Base-by-base conservation (phyloP, 148 eudicot genomes). In the Euryodendron excelsum region DNA sequence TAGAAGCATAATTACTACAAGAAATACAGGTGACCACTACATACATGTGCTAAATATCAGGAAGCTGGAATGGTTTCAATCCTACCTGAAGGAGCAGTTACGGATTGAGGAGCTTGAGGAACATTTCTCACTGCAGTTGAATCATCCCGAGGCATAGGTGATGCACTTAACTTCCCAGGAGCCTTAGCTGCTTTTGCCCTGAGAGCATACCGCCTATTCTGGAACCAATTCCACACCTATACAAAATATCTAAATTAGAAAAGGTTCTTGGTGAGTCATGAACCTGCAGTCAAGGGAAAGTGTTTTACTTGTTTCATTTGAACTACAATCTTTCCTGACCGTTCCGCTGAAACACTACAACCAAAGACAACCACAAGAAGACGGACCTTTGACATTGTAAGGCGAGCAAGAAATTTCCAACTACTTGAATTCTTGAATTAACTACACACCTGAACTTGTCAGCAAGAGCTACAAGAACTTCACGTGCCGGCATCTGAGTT, bases 211-310 rank as follows among this genome's bases (percentile, higher is more conserved):
- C 99, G 86, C 81, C 93, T 92, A 82, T 96, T 96, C 59, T 93
- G 98, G 82, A 96, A 96, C 99, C 99, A 96, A 78, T 92, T 96
- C 98, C 97, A 96, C 25, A 93, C 94, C 98, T 95, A 68, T 69
- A 82, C 20, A 50, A 67, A 66, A 41, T 30, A 64, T 60, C 12
- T 28, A 44, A 33, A 30, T 69, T 64, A 76, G 80, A 48, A 37
- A 65, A 31, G 60, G 58, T 60, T 66, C 63, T 41, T 4, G 1
- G 1, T 8, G 60, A 31, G 0, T 41, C 50, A 18, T 27, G 56
- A 23, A 63, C 50, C 72, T 39, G 58, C 15, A 39, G 39, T 9
- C 3, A 37, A 64, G 50, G 61, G 63, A 77, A 44, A 68, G 73
- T 30, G 65, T 30, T 18, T 71, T 84, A 93, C 98, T 88, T 94